A percentile compares a stretch with the other conserved stretches of the same genome.
These are phyloP conservation scores for Acanthamoeba culbertsoni DNA, from an alignment of 208 protist species.

Conservation along the genomic window DNA sequence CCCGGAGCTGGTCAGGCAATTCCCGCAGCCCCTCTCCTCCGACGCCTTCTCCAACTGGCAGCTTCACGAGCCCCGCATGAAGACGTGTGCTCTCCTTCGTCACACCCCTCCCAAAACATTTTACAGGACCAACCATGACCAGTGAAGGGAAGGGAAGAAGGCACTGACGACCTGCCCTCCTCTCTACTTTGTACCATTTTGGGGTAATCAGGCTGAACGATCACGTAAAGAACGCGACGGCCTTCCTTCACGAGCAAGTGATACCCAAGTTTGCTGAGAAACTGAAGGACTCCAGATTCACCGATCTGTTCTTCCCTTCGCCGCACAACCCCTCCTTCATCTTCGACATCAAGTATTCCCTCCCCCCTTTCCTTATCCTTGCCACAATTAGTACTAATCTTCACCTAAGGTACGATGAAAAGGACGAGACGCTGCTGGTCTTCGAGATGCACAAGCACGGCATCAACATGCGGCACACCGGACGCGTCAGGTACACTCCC, in stretches of 20 bases:
- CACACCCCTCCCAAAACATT: no score
- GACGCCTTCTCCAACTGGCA: slow-evolving; percentile 44
- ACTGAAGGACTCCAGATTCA: neutral
- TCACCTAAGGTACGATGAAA: neutral
- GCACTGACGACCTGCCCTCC: neutral
- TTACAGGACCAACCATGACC: no score
- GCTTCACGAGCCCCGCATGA: neutral
- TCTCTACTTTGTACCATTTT: no score
- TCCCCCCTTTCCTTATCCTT: neutral
- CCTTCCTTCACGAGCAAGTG: neutral
- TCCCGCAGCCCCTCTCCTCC: neutral
- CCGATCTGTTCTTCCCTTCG: neutral
- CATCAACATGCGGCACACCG: slow-evolving; percentile 52
- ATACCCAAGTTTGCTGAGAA: neutral
- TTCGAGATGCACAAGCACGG: slow-evolving; percentile 8
- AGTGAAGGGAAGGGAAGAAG: neutral
- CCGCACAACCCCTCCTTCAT: neutral
- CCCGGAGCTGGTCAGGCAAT: neutral
- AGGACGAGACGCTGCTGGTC: neutral
- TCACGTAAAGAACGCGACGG: neutral
- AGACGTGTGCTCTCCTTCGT: no score
- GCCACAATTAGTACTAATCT: neutral
- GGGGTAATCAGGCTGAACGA: slow-evolving; percentile 19
- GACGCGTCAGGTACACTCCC: neutral
- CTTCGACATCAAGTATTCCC: neutral